Evolutionary conservation across 2,329 filamentous ascomycete genomes (phyloP), one percentile per base, ranked within the genome.

Genomic region (Amauroascus verrucosus): DNA sequence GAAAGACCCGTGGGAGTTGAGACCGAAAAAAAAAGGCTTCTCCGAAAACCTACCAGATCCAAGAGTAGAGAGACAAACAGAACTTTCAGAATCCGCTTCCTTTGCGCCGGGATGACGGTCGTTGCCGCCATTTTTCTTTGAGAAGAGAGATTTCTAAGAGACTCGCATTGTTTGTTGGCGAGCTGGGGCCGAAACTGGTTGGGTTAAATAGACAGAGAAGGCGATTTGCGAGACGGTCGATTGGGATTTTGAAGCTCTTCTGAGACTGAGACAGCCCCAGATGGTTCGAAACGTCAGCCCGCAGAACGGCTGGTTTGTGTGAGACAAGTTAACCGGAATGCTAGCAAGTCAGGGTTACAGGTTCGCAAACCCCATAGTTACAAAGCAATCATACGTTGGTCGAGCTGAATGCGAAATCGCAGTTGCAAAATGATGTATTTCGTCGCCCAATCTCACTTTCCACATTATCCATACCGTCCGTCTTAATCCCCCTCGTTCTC

Each of bases 41-140:
- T 52, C 18, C 24, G 37, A 37, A 22, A 41, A 67, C 80, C 60
- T 79, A 96, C 91, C 71, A 97, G 72, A 69, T 97, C 91, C 11
- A 97, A 77, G 14, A 97, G 77, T 38, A 97, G 77, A 51, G 91
- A 96, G 57, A 93, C 77, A 70, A 95, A 90, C 58, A 97, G 81
- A 62, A 97, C 88, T 63, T 79, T 84, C 58, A 97, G 76, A 59
- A 96, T 89, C 72, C 78, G 84, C 72, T 88, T 95, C 57, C 90
- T 82, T 67, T 76, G 69, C 52, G 70, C 64, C 52, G 69, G 64
- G 40, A 72, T 62, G 41, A 75, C 66, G 9, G 68, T 64, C 54
- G 67, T 62, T 48, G 69, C 58, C 48, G 67, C 62, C 70, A 71
- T 72, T 33, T 30, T 44, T 41, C 26, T 30, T 11, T 24, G n/a